Evolutionary conservation across 225 moss, liverwort and hornwort species (phyloP).

Genomic region (Neckera pumila): DNA sequence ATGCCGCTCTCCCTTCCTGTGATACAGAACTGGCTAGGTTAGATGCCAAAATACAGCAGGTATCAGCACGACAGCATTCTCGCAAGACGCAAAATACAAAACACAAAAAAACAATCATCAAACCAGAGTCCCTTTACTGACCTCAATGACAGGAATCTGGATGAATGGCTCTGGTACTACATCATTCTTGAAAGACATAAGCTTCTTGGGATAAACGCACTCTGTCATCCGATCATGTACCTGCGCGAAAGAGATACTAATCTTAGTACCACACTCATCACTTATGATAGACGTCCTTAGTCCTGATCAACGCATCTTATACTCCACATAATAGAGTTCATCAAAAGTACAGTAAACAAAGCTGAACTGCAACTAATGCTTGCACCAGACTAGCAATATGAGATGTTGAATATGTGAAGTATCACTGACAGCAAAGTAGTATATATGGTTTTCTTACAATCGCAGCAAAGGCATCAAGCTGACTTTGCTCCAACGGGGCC

Average conservation of each 20-base stretch:
- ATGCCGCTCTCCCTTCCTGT: slow-evolving; percentile 88
- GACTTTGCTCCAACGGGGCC: slow-evolving; percentile 42
- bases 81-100: not conserved
- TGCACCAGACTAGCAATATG: not conserved
- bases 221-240: slow-evolving; percentile 99
- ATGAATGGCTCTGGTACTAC: slow-evolving; percentile 74
- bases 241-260: slow-evolving; percentile 15
- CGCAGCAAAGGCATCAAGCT: slow-evolving; percentile 57
- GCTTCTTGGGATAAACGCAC: slow-evolving; percentile 62
- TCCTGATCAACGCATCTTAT: not conserved
- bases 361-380: not conserved
- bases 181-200: slow-evolving; percentile 65
- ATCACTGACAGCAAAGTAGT: not conserved
- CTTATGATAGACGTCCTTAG: not conserved
- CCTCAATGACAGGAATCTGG: slow-evolving; percentile 91
- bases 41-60: not conserved
- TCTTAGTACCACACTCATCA: not conserved
- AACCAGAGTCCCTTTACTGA: slow-evolving; percentile 3
- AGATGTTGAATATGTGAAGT: not conserved
- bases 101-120: not conserved
- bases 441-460: slow-evolving; percentile 34
- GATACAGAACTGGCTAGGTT: slow-evolving; percentile 5
- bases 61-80: not conserved
- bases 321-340: not conserved
- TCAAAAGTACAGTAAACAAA: not conserved